Conservation (phyloP, 176 grass and related monocot species). For the Musa beccarii region DNA sequence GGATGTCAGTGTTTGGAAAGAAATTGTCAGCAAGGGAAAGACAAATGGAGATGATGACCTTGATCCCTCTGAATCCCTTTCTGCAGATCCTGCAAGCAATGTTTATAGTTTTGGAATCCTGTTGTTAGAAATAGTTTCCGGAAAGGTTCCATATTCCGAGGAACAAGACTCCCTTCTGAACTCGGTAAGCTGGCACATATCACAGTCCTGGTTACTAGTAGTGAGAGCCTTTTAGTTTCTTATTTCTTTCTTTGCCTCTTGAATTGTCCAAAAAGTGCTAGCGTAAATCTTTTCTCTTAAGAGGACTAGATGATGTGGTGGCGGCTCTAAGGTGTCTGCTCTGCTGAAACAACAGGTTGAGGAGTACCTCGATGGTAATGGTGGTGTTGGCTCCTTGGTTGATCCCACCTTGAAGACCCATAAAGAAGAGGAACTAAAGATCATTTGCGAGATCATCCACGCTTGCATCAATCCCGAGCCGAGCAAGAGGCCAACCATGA, state of each 20-base stretch:
- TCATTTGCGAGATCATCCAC: constrained; percentile 62
- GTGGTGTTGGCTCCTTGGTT: constrained; percentile 34
- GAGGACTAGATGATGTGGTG: background rate
- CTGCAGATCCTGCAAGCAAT: constrained; percentile 37
- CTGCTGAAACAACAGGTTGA: constrained; percentile 37
- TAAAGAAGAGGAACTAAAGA: constrained; percentile 39
- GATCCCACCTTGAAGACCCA: constrained; percentile 44
- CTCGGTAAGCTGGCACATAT: constrained; percentile 36
- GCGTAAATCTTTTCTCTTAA: background rate
- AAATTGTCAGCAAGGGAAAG: constrained; percentile 43
- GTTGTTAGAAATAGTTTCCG: constrained; percentile 70
- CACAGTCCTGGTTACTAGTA: background rate
- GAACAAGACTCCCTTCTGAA: constrained; percentile 41
- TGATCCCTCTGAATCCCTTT: constrained; percentile 29
- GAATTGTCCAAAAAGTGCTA: background rate
- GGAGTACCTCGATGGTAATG: constrained; percentile 46
- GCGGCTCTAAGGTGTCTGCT: background rate
- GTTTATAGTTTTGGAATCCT: constrained; percentile 60
- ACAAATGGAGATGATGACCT: constrained; percentile 34
- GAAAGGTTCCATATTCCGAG: constrained; percentile 43
- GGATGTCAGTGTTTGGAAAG: constrained; percentile 68
- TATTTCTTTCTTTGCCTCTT: background rate
- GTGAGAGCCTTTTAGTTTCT: background rate
- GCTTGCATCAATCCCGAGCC: constrained; percentile 52
- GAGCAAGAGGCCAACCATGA: constrained; percentile 38